These are phyloP conservation scores for Pseudogymnoascus sp. DNA, from an alignment of 2,329 filamentous ascomycete species.

Conservation along the genomic window DNA sequence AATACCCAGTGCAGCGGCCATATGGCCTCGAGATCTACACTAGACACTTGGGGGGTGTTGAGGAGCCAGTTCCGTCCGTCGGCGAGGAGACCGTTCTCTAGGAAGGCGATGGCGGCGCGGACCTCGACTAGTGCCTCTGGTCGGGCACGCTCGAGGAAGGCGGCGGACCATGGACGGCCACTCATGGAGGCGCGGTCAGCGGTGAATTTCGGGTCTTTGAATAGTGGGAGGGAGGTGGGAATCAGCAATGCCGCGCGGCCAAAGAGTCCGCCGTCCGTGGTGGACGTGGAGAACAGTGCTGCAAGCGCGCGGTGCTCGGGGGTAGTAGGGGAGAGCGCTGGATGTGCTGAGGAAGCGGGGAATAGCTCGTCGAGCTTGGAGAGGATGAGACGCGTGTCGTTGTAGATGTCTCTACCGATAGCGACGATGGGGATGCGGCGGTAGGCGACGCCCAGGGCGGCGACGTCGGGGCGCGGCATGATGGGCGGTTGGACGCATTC, in stretches of 20 bases:
- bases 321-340: conserved; percentile 28
- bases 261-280: conserved; percentile 52
- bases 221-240: conserved; percentile 44
- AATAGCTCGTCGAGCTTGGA: conserved; percentile 52
- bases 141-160: conserved; percentile 34
- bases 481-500: conserved; percentile 48
- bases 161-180: conserved; percentile 35
- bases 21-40: conserved; percentile 59
- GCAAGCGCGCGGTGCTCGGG: conserved; percentile 40
- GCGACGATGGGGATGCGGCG: conserved; percentile 61
- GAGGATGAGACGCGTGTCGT: conserved; percentile 62
- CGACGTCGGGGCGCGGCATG: conserved; percentile 59
- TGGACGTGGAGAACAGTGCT: conserved; percentile 48
- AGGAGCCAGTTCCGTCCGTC: conserved; percentile 62
- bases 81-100: conserved; percentile 55
- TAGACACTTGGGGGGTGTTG: conserved; percentile 38
- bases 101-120: conserved; percentile 43
- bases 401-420: conserved; percentile 60
- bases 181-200: conserved; percentile 47
- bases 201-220: conserved; percentile 50
- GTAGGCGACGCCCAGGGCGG: conserved; percentile 53
- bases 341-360: conserved; percentile 33
- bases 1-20: conserved; percentile 62
- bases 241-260: conserved; percentile 43
- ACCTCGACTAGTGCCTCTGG: conserved; percentile 51